phyloP scores from a whole-genome alignment of 371 early-diverging fungal genomes.

The Cokeromyces recurvatus region DNA sequence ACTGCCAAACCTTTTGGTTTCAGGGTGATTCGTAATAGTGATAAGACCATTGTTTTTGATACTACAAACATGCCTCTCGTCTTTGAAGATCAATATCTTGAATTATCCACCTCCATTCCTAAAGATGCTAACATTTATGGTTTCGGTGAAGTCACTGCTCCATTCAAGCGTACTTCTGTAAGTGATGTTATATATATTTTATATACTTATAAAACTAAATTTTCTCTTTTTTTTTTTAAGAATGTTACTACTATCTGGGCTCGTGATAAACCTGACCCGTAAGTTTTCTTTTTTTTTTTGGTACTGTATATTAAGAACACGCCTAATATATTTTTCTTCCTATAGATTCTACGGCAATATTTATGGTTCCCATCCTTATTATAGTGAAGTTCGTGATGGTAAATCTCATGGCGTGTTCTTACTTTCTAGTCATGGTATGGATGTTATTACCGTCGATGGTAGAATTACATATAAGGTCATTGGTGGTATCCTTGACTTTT shows the following conservation, averaged over 20 bases:
- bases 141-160: constrained; percentile 58
- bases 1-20: constrained; percentile 53
- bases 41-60: constrained; percentile 52
- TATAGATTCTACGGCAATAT: constrained; percentile 46
- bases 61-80: constrained; percentile 53
- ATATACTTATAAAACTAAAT: not conserved
- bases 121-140: constrained; percentile 65
- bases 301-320: not conserved
- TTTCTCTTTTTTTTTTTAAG: constrained; percentile 2
- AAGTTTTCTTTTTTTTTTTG: not conserved
- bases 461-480: constrained; percentile 63
- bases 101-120: constrained; percentile 50
- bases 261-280: constrained; percentile 52
- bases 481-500: constrained; percentile 65
- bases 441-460: constrained; percentile 47
- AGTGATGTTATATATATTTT: not conserved
- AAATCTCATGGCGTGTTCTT: constrained; percentile 56
- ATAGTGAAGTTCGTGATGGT: constrained; percentile 64
- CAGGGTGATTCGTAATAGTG: constrained; percentile 42
- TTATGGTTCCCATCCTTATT: constrained; percentile 71
- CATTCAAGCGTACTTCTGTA: constrained; percentile 41
- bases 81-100: constrained; percentile 68
- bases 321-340: not conserved
- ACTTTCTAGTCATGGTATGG: constrained; percentile 74
- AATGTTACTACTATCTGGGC: constrained; percentile 48